Evolutionary conservation across 1,284 basidiomycete species (phyloP).

Genomic region (Microbotryum lychnidis-dioicae): DNA sequence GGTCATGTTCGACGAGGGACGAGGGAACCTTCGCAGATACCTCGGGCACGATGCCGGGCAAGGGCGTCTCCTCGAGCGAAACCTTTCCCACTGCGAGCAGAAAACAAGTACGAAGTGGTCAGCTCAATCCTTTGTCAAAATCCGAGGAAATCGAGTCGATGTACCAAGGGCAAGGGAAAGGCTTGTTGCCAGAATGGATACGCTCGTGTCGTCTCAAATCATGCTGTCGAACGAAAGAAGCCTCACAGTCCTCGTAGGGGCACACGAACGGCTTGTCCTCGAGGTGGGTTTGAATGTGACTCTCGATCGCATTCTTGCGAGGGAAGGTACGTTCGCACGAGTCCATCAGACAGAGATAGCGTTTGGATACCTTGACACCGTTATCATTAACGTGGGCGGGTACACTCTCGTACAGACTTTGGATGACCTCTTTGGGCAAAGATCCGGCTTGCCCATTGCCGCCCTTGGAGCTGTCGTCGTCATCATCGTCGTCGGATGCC

Average conservation of each 20-base stretch:
- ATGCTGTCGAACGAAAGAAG: conserved; percentile 44
- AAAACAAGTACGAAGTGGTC: neutral
- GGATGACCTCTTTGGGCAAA: conserved; percentile 27
- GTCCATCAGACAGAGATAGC: conserved; percentile 43
- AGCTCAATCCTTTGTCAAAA: neutral
- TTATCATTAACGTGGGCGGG: conserved; percentile 15
- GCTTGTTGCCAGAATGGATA: conserved; percentile 44
- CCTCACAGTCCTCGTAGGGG: conserved; percentile 38
- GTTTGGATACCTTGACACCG: conserved; percentile 24
- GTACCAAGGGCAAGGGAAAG: conserved; percentile 44
- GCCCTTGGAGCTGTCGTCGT: conserved; percentile 5
- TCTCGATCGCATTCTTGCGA: conserved; percentile 44
- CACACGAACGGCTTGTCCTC: conserved; percentile 47
- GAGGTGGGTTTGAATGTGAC: conserved; percentile 47
- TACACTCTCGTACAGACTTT: conserved; percentile 27
- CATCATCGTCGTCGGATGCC: conserved; percentile 4
- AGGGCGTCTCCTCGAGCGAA: conserved; percentile 46
- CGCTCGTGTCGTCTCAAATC: conserved; percentile 44
- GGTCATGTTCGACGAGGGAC: conserved; percentile 15
- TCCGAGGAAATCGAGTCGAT: conserved; percentile 10
- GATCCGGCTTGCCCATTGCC: conserved; percentile 7
- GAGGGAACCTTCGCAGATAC: conserved; percentile 41
- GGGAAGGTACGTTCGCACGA: conserved; percentile 44
- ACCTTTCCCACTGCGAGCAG: conserved; percentile 41
- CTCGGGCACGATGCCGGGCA: conserved; percentile 43